phyloP scores from a whole-genome alignment of 2,329 filamentous ascomycete genomes.

The Neopestalotiopsis rosae region DNA sequence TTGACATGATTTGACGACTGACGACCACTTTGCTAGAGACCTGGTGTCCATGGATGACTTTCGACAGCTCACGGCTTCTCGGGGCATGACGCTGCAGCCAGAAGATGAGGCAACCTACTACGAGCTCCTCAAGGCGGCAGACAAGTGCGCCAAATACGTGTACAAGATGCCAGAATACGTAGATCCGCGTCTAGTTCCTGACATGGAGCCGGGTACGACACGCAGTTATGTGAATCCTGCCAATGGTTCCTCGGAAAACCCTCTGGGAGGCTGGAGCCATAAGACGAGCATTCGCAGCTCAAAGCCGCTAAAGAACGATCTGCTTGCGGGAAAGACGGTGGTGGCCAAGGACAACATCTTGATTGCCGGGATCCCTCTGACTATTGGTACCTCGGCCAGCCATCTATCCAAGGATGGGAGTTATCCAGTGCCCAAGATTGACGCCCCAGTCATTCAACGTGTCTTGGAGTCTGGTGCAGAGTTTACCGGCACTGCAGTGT shows the following conservation, averaged over 20 bases:
- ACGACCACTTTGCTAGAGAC: not conserved
- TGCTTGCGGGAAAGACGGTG: constrained; percentile 36
- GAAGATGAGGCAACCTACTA: constrained; percentile 12
- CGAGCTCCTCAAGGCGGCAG: constrained; percentile 17
- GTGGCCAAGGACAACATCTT: constrained; percentile 43
- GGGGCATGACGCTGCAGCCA: constrained; percentile 1
- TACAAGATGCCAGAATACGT: constrained; percentile 18
- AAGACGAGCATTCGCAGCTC: constrained; percentile 9
- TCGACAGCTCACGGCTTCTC: constrained; percentile 15
- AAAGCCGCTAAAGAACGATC: constrained; percentile 5
- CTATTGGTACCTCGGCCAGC: constrained; percentile 39
- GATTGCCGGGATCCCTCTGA: constrained; percentile 40
- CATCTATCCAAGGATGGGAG: constrained; percentile 33
- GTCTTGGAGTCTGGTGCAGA: constrained; percentile 39
- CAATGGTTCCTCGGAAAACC: constrained; percentile 13
- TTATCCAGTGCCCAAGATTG: constrained; percentile 37
- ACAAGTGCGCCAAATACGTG: constrained; percentile 15
- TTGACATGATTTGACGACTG: not conserved
- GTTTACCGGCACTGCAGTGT: constrained; percentile 41
- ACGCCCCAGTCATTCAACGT: constrained; percentile 40
- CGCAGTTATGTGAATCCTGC: not conserved
- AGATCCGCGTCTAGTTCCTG: constrained; percentile 12
- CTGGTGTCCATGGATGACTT: constrained; percentile 14
- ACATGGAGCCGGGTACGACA: constrained; percentile 11
- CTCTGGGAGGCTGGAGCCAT: constrained; percentile 12